phyloP scores from a whole-genome alignment of 805 yeast species.

The Starmerella sp. region DNA sequence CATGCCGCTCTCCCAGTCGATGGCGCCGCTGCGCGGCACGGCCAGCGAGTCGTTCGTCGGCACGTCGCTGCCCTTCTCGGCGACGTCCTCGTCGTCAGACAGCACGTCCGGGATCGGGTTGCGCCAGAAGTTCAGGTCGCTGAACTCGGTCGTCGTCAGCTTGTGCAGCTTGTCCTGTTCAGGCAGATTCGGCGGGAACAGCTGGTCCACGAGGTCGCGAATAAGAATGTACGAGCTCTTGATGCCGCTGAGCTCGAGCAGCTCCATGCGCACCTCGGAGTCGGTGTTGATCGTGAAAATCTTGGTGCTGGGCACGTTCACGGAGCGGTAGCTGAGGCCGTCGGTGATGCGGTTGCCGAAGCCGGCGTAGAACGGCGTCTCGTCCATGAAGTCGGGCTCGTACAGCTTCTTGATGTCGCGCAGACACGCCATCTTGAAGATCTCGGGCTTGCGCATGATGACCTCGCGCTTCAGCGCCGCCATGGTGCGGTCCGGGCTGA shows the following conservation, averaged over 20 bases:
- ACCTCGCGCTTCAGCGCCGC: slow-evolving; percentile 91
- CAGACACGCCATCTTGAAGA: slow-evolving; percentile 95
- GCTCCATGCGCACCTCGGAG: slow-evolving; percentile 95
- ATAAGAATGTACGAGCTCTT: slow-evolving; percentile 78
- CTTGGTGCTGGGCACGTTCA: slow-evolving; percentile 85
- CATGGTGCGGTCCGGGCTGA: slow-evolving; percentile 92
- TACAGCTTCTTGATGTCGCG: slow-evolving; percentile 72
- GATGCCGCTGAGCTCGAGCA: slow-evolving; percentile 86
- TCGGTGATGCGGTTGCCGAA: slow-evolving; percentile 95
- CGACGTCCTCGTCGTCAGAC: slow-evolving; percentile 24
- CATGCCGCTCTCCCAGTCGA: slow-evolving; percentile 30
- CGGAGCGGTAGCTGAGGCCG: slow-evolving; percentile 87
- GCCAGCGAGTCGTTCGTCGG: not conserved
- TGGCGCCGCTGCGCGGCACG: slow-evolving; percentile 13
- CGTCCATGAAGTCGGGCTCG: slow-evolving; percentile 31
- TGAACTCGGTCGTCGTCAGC: slow-evolving; percentile 39
- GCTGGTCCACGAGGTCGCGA: slow-evolving; percentile 91
- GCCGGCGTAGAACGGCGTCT: slow-evolving; percentile 91
- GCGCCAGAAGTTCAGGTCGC: slow-evolving; percentile 88
- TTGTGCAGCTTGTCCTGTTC: slow-evolving; percentile 25
- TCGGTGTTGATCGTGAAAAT: slow-evolving; percentile 93
- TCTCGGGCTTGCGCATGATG: slow-evolving; percentile 88
- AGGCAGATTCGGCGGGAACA: slow-evolving; percentile 69
- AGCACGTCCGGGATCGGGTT: slow-evolving; percentile 52
- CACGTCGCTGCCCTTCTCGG: not conserved